These are phyloP conservation scores for Lecanoromycetidae sp. DNA, from an alignment of 2,329 filamentous ascomycete genomes.

Conservation along the genomic window DNA sequence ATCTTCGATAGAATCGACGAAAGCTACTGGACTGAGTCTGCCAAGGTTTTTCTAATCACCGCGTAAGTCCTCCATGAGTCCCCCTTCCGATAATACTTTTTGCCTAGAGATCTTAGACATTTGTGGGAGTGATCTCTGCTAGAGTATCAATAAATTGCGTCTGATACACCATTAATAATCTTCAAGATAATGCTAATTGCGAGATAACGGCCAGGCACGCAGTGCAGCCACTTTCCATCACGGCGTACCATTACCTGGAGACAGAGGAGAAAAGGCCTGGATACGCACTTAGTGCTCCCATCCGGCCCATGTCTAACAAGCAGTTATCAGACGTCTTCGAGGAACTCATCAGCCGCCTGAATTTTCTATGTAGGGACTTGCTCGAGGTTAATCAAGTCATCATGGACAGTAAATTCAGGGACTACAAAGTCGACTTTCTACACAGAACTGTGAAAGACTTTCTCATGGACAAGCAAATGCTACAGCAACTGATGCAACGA, in stretches of 20 bases:
- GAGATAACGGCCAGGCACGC: no score
- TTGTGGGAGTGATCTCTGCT: no score
- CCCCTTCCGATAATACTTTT: neutral
- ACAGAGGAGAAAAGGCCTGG: neutral
- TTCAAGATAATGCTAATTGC: no score
- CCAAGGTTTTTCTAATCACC: neutral
- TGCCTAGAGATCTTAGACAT: no score
- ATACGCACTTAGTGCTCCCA: neutral
- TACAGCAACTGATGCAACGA: neutral
- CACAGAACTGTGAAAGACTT: conserved; percentile 11
- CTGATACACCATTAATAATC: no score
- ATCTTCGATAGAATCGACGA: conserved; percentile 16
- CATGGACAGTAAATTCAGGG: neutral
- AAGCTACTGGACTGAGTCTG: conserved; percentile 9
- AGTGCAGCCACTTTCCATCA: neutral
- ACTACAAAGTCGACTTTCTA: conserved; percentile 3
- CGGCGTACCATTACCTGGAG: neutral
- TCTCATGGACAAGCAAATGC: neutral
- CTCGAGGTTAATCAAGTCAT: conserved; percentile 4
- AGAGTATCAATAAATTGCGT: no score
- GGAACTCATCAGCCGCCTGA: neutral
- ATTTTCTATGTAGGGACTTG: conserved; percentile 9
- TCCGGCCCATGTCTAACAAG: neutral
- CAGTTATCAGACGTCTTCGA: neutral
- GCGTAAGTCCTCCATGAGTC: neutral